Evolutionary conservation across 2,329 filamentous ascomycete species (phyloP).

Genomic region (Curvularia eragrostidis): DNA sequence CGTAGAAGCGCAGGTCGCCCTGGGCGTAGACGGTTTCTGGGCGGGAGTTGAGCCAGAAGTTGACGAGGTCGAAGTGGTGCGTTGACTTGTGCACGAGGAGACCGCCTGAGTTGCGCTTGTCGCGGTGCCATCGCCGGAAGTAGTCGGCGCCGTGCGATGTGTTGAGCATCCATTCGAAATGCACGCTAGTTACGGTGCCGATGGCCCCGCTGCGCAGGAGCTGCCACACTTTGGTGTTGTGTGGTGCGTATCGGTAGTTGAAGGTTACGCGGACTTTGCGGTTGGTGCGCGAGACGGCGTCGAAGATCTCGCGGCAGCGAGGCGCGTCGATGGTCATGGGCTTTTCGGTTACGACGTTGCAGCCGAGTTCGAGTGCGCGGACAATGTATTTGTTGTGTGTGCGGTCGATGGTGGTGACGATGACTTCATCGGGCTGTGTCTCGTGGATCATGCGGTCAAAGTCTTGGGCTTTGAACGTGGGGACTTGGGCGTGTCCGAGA

Average conservation of each 20-base stretch:
- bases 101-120: slow-evolving; percentile 66
- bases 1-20: slow-evolving; percentile 67
- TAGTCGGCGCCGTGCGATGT: slow-evolving; percentile 68
- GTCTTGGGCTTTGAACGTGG: slow-evolving; percentile 61
- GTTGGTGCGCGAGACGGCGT: slow-evolving; percentile 60
- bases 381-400: slow-evolving; percentile 68
- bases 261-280: slow-evolving; percentile 64
- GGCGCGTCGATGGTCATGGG: slow-evolving; percentile 69
- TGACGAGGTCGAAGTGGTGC: slow-evolving; percentile 69
- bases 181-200: slow-evolving; percentile 62
- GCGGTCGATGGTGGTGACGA: slow-evolving; percentile 68
- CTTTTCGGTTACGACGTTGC: slow-evolving; percentile 68
- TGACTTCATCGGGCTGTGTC: slow-evolving; percentile 65
- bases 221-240: slow-evolving; percentile 67
- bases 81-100: slow-evolving; percentile 68
- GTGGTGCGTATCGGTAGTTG: slow-evolving; percentile 71
- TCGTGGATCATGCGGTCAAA: slow-evolving; percentile 66
- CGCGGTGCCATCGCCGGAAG: slow-evolving; percentile 69
- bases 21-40: slow-evolving; percentile 65
- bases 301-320: slow-evolving; percentile 62
- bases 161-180: slow-evolving; percentile 70
- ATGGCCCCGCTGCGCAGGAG: slow-evolving; percentile 62
- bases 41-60: slow-evolving; percentile 66
- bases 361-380: slow-evolving; percentile 64
- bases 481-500: slow-evolving; percentile 58